These are phyloP conservation scores for Lactifluus piperatus DNA, from an alignment of 768 basidiomycete genomes.

Conservation along the genomic window DNA sequence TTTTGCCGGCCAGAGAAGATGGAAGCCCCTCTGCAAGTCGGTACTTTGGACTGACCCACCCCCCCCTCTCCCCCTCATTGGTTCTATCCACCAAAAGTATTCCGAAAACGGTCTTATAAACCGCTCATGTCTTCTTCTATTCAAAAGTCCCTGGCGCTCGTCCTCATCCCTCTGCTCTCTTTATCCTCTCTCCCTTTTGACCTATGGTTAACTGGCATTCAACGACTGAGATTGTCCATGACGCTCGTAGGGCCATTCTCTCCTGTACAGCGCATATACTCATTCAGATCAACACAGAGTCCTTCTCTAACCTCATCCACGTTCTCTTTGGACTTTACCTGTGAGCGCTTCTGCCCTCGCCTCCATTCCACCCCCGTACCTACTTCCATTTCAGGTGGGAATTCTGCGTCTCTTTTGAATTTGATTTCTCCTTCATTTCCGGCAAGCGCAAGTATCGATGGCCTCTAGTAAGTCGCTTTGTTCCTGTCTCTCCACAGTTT, in stretches of 20 bases:
- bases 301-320: slow-evolving; percentile 36
- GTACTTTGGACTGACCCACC: background rate
- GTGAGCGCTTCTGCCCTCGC: slow-evolving; percentile 25
- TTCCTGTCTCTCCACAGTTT: background rate
- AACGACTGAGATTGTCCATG: slow-evolving; percentile 29
- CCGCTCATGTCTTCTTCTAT: background rate
- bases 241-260: slow-evolving; percentile 27
- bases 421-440: slow-evolving; percentile 35
- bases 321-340: slow-evolving; percentile 37
- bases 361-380: background rate
- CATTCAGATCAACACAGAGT: slow-evolving; percentile 23
- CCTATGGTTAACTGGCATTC: slow-evolving; percentile 38
- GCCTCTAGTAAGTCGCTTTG: slow-evolving; percentile 32
- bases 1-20: background rate
- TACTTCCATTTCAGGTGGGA: slow-evolving; percentile 32
- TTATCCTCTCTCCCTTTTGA: background rate
- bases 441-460: slow-evolving; percentile 38
- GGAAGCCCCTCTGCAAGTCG: background rate
- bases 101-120: slow-evolving; percentile 2
- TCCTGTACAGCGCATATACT: background rate
- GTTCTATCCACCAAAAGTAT: background rate
- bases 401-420: slow-evolving; percentile 33
- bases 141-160: slow-evolving; percentile 3
- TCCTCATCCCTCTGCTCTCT: background rate
- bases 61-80: background rate